Percentiles rank a stretch among this genome's conserved stretches.
Conservation (phyloP, 768 basidiomycete species). For the Lentinula raphanica region DNA sequence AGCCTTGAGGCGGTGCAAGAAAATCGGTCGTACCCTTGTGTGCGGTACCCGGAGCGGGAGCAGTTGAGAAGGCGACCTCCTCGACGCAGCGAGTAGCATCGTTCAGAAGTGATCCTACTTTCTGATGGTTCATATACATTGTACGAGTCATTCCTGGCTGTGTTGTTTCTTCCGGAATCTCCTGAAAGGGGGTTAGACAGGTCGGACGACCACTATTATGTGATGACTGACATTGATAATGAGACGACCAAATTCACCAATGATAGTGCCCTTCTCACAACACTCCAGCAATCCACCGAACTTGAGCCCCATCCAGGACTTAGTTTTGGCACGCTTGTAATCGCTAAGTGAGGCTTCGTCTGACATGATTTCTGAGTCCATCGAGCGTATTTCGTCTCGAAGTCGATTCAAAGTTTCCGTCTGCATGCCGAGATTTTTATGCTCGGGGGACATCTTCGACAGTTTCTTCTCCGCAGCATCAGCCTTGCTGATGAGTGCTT, state of each 20-base stretch:
- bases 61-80: slow-evolving; percentile 44
- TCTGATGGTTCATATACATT: slow-evolving; percentile 64
- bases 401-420: slow-evolving; percentile 66
- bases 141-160: slow-evolving; percentile 74
- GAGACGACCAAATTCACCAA: slow-evolving; percentile 51
- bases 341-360: slow-evolving; percentile 80
- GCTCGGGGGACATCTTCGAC: slow-evolving; percentile 82
- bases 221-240: slow-evolving; percentile 34
- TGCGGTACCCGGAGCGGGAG: slow-evolving; percentile 24
- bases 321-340: slow-evolving; percentile 69
- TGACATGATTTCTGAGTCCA: slow-evolving; percentile 80
- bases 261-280: slow-evolving; percentile 71
- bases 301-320: slow-evolving; percentile 74
- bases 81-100: slow-evolving; percentile 57
- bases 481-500: slow-evolving; percentile 60
- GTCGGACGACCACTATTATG: background rate
- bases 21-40: slow-evolving; percentile 9
- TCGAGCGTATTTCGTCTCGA: slow-evolving; percentile 66
- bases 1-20: slow-evolving; percentile 26
- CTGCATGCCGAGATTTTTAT: slow-evolving; percentile 76
- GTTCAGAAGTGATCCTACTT: slow-evolving; percentile 52
- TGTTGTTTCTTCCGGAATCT: slow-evolving; percentile 76
- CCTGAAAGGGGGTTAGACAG: slow-evolving; percentile 34
- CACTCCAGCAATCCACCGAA: slow-evolving; percentile 84
- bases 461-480: slow-evolving; percentile 87